These are phyloP conservation scores for Leccinum incarnatum DNA, from an alignment of 768 basidiomycete species.

Conservation along the genomic window DNA sequence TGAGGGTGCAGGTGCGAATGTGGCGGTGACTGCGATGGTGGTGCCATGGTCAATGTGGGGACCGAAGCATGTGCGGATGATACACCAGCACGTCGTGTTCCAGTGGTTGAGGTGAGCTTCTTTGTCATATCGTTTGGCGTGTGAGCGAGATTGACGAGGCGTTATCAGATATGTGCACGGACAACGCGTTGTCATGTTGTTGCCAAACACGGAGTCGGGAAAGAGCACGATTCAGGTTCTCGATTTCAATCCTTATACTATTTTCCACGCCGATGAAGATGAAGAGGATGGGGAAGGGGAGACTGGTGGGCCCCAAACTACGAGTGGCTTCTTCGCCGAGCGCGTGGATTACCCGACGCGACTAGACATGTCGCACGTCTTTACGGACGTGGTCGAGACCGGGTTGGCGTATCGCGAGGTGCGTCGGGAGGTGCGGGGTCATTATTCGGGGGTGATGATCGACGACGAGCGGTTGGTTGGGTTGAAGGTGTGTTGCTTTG, in stretches of 20 bases:
- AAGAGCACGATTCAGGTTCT: constrained; percentile 22
- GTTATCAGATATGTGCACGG: constrained; percentile 42
- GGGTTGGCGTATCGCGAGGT: constrained; percentile 33
- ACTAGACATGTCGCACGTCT: constrained; percentile 19
- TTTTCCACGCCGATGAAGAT: background rate
- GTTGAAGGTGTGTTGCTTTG: constrained; percentile 32
- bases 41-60: constrained; percentile 43
- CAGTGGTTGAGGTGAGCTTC: constrained; percentile 39
- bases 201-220: constrained; percentile 6
- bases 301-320: background rate
- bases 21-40: background rate
- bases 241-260: constrained; percentile 31
- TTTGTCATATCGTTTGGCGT: background rate
- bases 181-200: constrained; percentile 33
- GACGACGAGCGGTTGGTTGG: constrained; percentile 42
- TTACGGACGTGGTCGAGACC: constrained; percentile 26
- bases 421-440: constrained; percentile 18
- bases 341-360: constrained; percentile 12
- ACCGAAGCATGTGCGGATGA: constrained; percentile 31
- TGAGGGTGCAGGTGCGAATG: background rate
- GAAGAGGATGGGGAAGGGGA: no score
- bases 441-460: constrained; percentile 42
- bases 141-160: background rate
- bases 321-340: background rate
- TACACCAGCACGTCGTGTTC: constrained; percentile 29